Evolutionary conservation across 352 stramenopile species (phyloP), one percentile per base, ranked within the genome.

Genomic region (Pythium scleroteichum): DNA sequence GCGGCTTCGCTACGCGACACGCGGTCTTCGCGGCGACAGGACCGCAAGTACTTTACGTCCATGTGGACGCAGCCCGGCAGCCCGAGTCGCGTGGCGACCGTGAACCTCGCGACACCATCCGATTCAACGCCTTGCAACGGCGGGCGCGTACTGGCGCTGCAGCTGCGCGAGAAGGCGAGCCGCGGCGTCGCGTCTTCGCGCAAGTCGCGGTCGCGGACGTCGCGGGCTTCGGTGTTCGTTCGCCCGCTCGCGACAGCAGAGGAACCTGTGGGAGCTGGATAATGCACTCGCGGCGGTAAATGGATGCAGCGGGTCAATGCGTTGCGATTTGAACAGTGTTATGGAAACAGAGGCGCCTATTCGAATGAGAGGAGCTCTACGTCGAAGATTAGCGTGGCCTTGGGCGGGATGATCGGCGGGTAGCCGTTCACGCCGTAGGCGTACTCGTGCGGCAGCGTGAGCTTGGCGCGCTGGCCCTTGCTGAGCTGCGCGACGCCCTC

Each of bases 401-500:
- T 95, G 46, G 90, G 88, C 32, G 93, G 92, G 61, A 98, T 96
- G 49, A 92, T 73, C 44, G 90, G 90, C 13, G 87, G 87, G 52
- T 96, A 92, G 33, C 95, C 94, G 41, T 76, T 60, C 57, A 82
- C 79, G 39, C 96, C 96, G 69, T 99, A 99, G 24, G 89, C 96
- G 77, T 96, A 98, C 69, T 98, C 91, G 51, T 82, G 78, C n/a
- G 95, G 87, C 57, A 98, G 93, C 51, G 82, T 81, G 24, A 99
- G 80, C 59, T 95, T 94, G 27, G 92, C 91, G 29, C 97, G 82
- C 74, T 99, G 92, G 38, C 95, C 95, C 39, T 98, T 80, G 53
- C 78, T 96, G 93, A 99, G 86, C 76, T 80, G 64, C 24, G 77
- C 78, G 45, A 91, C 82, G 40, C 81, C 81, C 59, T 90, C 81